Percentiles rank a stretch among this genome's conserved stretches.
phyloP scores from a whole-genome alignment of 2,329 filamentous ascomycete genomes.

The Rugonectria rugulosa region DNA sequence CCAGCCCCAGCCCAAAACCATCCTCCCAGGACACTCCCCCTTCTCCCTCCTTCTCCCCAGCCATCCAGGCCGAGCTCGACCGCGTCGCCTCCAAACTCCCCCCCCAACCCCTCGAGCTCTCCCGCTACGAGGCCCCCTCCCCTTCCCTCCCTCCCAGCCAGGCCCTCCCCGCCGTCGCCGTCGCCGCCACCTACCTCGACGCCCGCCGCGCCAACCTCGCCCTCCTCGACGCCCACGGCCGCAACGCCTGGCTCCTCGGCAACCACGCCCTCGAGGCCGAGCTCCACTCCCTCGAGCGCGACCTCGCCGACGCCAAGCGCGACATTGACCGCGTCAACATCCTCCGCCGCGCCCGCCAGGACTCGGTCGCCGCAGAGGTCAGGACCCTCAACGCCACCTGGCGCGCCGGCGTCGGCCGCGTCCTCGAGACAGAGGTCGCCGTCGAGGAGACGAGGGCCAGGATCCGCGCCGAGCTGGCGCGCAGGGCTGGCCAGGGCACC shows the following conservation, averaged over 20 bases:
- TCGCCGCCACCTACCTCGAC: slow-evolving; percentile 59
- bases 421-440: slow-evolving; percentile 88
- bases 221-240: slow-evolving; percentile 82
- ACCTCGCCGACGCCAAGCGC: slow-evolving; percentile 72
- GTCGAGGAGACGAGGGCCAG: slow-evolving; percentile 74
- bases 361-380: slow-evolving; percentile 76
- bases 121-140: slow-evolving; percentile 77
- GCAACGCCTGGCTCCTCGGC: slow-evolving; percentile 88
- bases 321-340: slow-evolving; percentile 79
- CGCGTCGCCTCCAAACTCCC: slow-evolving; percentile 61
- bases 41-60: slow-evolving; percentile 67
- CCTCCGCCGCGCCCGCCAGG: slow-evolving; percentile 73
- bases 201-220: slow-evolving; percentile 65
- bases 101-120: slow-evolving; percentile 69
- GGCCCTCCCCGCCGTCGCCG: slow-evolving; percentile 66
- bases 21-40: slow-evolving; percentile 61
- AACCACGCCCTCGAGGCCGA: slow-evolving; percentile 83
- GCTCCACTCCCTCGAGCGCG: slow-evolving; percentile 70
- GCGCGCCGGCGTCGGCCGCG: slow-evolving; percentile 78
- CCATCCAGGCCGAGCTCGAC: slow-evolving; percentile 72
- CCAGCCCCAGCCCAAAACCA: slow-evolving; percentile 51
- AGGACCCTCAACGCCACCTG: slow-evolving; percentile 77
- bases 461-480: slow-evolving; percentile 68
- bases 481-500: slow-evolving; percentile 25
- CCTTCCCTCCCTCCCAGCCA: slow-evolving; percentile 59